phyloP scores from a whole-genome alignment of 495 filamentous ascomycete species.

The Chaetomium cochliodes region DNA sequence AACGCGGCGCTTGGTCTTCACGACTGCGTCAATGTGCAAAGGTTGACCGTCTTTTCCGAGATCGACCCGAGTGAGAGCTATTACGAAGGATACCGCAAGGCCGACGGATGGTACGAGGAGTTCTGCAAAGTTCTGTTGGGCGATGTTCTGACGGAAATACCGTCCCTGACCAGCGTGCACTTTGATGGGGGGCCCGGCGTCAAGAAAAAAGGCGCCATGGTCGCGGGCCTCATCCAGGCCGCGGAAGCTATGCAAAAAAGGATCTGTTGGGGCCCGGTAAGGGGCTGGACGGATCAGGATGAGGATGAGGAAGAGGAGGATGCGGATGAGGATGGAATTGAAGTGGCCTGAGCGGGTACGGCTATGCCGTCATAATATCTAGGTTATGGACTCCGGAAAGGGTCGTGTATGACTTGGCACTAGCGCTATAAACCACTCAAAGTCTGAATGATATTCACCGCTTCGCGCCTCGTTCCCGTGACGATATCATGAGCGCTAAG shows the following conservation, averaged over 20 bases:
- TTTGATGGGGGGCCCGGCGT: constrained; percentile 76
- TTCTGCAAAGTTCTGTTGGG: constrained; percentile 63
- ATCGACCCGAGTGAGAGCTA: constrained; percentile 70
- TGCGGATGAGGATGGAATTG: not conserved
- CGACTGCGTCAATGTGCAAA: constrained; percentile 60
- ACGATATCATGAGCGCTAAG: constrained; percentile 68
- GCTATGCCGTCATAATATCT: not conserved
- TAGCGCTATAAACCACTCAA: constrained; percentile 15
- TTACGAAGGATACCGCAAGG: constrained; percentile 70
- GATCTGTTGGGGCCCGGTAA: constrained; percentile 67
- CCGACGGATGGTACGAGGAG: constrained; percentile 69
- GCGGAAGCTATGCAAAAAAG: constrained; percentile 50
- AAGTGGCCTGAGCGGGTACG: not conserved
- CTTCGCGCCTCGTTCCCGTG: constrained; percentile 63
- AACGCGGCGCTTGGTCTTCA: constrained; percentile 62
- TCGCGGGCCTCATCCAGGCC: constrained; percentile 63
- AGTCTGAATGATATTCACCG: constrained; percentile 51
- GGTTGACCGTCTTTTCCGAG: constrained; percentile 74
- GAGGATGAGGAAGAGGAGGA: constrained; percentile 18
- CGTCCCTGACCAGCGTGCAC: constrained; percentile 60
- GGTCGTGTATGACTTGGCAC: not conserved
- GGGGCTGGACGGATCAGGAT: constrained; percentile 59
- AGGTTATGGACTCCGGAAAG: not conserved
- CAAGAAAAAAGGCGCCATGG: constrained; percentile 64
- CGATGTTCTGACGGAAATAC: constrained; percentile 59